These are phyloP conservation scores for Colletotrichum caudatum DNA, from an alignment of 2,329 filamentous ascomycete genomes.

Conservation along the genomic window DNA sequence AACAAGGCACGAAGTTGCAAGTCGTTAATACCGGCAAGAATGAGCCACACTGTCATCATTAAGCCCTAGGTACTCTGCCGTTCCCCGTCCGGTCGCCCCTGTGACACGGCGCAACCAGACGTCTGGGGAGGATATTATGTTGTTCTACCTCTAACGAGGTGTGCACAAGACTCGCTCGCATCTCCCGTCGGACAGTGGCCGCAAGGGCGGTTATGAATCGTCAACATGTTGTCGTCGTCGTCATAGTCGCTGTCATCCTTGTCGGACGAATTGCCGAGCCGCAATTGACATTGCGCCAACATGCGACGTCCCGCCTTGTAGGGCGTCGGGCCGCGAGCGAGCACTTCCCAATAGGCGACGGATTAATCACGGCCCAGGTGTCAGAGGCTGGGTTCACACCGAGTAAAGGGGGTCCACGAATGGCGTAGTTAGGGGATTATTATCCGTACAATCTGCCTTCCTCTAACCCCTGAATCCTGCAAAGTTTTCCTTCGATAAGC, in stretches of 20 bases:
- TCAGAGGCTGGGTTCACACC: no score
- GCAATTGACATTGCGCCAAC: neutral
- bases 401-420: no score
- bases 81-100: neutral
- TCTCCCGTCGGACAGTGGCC: neutral
- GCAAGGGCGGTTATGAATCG: conserved; percentile 11
- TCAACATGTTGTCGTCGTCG: neutral
- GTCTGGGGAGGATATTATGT: neutral
- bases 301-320: no score
- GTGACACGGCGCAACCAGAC: neutral
- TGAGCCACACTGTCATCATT: conserved; percentile 42
- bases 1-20: conserved; percentile 49
- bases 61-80: neutral
- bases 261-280: conserved; percentile 4
- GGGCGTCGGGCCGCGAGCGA: no score
- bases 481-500: no score
- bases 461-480: no score
- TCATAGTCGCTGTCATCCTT: no score
- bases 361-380: no score
- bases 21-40: conserved; percentile 49
- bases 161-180: conserved; percentile 1
- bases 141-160: conserved; percentile 6
- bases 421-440: no score
- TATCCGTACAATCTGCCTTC: no score
- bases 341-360: no score